phyloP scores from a whole-genome alignment of 2,329 filamentous ascomycete species.

The Tolypocladium tundrense region DNA sequence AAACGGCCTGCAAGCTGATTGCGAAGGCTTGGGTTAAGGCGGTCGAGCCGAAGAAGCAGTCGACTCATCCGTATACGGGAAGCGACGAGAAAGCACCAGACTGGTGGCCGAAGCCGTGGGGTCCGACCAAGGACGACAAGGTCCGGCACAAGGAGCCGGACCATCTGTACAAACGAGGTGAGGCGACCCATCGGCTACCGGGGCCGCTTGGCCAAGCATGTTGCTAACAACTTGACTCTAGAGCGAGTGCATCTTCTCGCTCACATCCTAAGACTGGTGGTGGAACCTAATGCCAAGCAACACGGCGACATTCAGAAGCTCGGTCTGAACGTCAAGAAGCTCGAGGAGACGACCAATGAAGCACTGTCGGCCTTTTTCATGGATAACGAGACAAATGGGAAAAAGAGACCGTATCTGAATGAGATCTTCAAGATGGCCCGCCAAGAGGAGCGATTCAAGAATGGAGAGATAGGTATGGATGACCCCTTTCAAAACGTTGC shows the following conservation, averaged over 20 bases:
- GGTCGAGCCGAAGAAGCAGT: conserved; percentile 69
- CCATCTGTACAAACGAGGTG: conserved; percentile 59
- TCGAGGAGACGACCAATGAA: conserved; percentile 49
- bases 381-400: conserved; percentile 44
- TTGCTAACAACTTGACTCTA: conserved; percentile 14
- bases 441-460: conserved; percentile 43
- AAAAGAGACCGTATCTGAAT: conserved; percentile 44
- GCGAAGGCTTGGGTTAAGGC: conserved; percentile 68
- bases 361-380: conserved; percentile 47
- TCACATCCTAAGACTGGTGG: conserved; percentile 49
- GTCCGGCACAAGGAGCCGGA: conserved; percentile 65
- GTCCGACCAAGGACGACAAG: conserved; percentile 36
- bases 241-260: conserved; percentile 49
- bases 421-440: conserved; percentile 54
- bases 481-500: no score
- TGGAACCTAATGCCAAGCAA: conserved; percentile 38
- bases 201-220: neutral
- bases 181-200: conserved; percentile 6
- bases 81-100: conserved; percentile 50
- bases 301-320: conserved; percentile 43
- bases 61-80: conserved; percentile 61
- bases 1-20: conserved; percentile 61
- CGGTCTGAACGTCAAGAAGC: conserved; percentile 40
- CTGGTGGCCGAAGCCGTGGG: conserved; percentile 56
- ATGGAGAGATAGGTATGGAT: conserved; percentile 45